Evolutionary conservation across 352 stramenopile species (phyloP), one percentile per base, ranked within the genome.

Genomic region (Phytopythium delawarense): DNA sequence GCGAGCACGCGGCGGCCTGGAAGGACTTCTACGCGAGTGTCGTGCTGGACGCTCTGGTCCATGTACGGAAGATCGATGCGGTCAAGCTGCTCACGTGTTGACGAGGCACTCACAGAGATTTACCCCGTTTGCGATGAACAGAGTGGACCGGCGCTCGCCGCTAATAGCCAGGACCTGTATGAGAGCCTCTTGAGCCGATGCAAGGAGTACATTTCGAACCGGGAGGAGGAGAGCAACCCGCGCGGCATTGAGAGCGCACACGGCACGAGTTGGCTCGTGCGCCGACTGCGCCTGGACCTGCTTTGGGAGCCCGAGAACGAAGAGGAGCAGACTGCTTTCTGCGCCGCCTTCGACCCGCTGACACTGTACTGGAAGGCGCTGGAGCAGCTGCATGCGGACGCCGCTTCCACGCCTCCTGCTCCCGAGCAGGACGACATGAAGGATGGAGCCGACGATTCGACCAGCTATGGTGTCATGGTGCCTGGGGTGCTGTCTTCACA

Each of bases 11-110:
- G 0, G 73, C 72, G 0, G 83, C 86, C 15, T 90, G 83, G 74
- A 92, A 94, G 56, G 86, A 94, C 61, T 92, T 87, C 40, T 82
- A 91, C 57, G 78, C 79, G 2, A 75, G 74, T 2, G 63, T 92
- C 40, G 84, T 92, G 48, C 71, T 94, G 25, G 80, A 92, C 55
- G 76, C 81, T 28, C 59, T 94, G 37, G 53, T 92, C 3, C 80
- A 91, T 55, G 76, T 80, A 74, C 44, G 74, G 65, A 9, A 7
- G 12, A 28, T 52, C 18, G 9, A 16, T 57, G 5, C 13, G 1
- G 13, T 25, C 15, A 7, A 37, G 16, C 4, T 5, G 4, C 1
- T 15, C 2, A 8, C 4, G 49, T 0, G 13, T 23, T 15, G 16
- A 25, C n/a, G 28, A 55, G 39, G 7, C 25, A 20, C 45, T 67